A percentile compares a stretch with the other conserved stretches of the same genome.
Evolutionary conservation across 1,284 basidiomycete species (phyloP).

Genomic region (Puccinia triticina): DNA sequence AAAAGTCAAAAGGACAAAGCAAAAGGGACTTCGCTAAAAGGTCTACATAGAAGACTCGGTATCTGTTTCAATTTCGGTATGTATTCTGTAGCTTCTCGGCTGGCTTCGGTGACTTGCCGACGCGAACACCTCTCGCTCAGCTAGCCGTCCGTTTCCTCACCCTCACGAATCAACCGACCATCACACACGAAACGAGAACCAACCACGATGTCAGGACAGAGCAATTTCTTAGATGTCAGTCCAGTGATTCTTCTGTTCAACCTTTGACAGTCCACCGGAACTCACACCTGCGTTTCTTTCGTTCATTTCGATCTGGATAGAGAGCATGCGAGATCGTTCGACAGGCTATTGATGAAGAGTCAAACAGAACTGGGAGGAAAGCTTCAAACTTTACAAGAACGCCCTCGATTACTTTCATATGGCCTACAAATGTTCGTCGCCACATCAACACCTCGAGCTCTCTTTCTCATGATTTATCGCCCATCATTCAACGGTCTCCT

Average conservation of each 20-base stretch:
- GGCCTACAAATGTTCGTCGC: constrained; percentile 70
- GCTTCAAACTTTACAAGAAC: constrained; percentile 71
- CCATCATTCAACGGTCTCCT: background rate
- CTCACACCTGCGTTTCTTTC: background rate
- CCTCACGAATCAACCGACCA: background rate
- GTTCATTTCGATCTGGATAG: constrained; percentile 63
- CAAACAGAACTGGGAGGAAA: constrained; percentile 77
- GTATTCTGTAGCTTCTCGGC: too few relatives aligned
- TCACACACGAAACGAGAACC: background rate
- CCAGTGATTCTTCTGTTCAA: background rate
- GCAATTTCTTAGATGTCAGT: constrained; percentile 65
- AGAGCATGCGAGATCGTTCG: constrained; percentile 93
- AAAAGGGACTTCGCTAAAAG: too few relatives aligned
- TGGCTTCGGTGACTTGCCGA: too few relatives aligned
- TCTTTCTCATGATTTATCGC: background rate
- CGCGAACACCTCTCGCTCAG: too few relatives aligned
- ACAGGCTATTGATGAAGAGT: constrained; percentile 88
- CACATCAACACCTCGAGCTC: constrained; percentile 55
- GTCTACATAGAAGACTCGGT: too few relatives aligned
- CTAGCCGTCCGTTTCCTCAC: too few relatives aligned
- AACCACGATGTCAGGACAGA: constrained; percentile 57
- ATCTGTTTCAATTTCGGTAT: too few relatives aligned
- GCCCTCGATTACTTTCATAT: constrained; percentile 98
- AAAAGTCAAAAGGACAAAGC: too few relatives aligned
- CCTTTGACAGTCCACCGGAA: background rate